A percentile compares a stretch with the other conserved stretches of the same genome.
These are phyloP conservation scores for Morella rubra DNA, from an alignment of 306 rosid genomes.

Conservation along the genomic window DNA sequence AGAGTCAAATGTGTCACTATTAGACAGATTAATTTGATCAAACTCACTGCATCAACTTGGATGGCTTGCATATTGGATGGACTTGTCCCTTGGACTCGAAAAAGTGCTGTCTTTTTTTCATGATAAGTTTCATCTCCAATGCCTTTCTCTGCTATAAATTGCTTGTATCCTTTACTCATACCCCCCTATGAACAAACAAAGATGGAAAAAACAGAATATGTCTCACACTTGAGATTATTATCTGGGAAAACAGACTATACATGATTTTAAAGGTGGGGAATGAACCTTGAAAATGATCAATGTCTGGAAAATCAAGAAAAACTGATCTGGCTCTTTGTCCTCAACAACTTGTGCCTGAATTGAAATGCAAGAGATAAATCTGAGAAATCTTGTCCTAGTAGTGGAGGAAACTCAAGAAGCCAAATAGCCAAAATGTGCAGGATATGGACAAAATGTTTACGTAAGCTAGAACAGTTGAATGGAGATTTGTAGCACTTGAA, in stretches of 20 bases:
- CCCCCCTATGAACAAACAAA: conserved; percentile 64
- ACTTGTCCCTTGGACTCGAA: conserved; percentile 86
- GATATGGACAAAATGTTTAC: conserved; percentile 22
- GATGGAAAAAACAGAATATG: conserved; percentile 18
- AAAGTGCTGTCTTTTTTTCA: conserved; percentile 63
- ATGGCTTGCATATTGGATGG: conserved; percentile 82
- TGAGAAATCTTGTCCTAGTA: conserved; percentile 15
- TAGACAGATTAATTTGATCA: background rate
- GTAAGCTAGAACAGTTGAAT: conserved; percentile 9
- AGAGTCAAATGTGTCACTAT: background rate
- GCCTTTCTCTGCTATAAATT: conserved; percentile 54
- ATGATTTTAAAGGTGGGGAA: conserved; percentile 21
- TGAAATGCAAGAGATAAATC: conserved; percentile 25
- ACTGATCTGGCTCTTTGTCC: conserved; percentile 81
- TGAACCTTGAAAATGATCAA: conserved; percentile 74
- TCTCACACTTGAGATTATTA: conserved; percentile 4
- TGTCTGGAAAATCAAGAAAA: conserved; percentile 70
- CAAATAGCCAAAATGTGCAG: background rate
- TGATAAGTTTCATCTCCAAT: conserved; percentile 58
- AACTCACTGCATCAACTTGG: conserved; percentile 81
- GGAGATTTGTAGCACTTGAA: conserved; percentile 14
- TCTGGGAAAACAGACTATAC: conserved; percentile 17
- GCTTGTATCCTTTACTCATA: conserved; percentile 62
- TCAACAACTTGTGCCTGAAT: conserved; percentile 74
- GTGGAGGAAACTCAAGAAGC: conserved; percentile 16